Conservation (phyloP, 192 early-diverging fungal genomes). For the Coemansia sp. region DNA sequence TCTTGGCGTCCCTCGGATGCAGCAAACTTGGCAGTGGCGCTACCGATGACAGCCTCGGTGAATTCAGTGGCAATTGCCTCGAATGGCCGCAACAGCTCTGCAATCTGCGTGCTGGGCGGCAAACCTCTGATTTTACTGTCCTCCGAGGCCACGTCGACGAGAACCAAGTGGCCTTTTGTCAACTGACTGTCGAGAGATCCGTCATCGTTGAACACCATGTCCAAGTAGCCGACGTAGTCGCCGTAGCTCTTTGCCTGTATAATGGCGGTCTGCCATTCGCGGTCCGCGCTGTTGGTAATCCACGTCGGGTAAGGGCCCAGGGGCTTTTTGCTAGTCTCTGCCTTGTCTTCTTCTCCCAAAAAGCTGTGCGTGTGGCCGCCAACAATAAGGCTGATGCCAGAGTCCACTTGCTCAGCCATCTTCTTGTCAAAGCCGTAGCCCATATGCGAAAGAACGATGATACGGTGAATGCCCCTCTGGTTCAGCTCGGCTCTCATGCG, state of each 20-base stretch:
- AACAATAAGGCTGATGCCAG: constrained; percentile 64
- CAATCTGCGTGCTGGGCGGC: constrained; percentile 13
- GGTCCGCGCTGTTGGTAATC: constrained; percentile 50
- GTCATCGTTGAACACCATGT: constrained; percentile 61
- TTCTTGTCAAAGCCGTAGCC: constrained; percentile 67
- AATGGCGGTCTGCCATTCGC: constrained; percentile 66
- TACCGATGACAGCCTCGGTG: constrained; percentile 46
- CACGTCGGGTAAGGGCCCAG: constrained; percentile 69
- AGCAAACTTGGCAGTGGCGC: constrained; percentile 45
- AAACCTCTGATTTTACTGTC: constrained; percentile 54
- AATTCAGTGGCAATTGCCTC: constrained; percentile 16
- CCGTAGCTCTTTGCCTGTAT: constrained; percentile 72
- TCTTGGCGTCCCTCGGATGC: constrained; percentile 40
- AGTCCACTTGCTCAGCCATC: constrained; percentile 56
- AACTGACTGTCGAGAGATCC: constrained; percentile 55
- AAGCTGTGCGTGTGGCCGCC: constrained; percentile 73
- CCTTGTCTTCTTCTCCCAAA: constrained; percentile 1
- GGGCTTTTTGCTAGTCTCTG: not conserved
- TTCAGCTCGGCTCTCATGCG: constrained; percentile 59
- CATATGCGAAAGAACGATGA: constrained; percentile 72
- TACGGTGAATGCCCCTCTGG: constrained; percentile 62
- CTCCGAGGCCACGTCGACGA: constrained; percentile 54
- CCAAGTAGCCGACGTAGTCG: constrained; percentile 66
- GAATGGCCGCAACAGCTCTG: constrained; percentile 19
- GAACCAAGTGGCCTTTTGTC: constrained; percentile 60